Conservation (phyloP, 106 monocot species). For the Allium fistulosum region DNA sequence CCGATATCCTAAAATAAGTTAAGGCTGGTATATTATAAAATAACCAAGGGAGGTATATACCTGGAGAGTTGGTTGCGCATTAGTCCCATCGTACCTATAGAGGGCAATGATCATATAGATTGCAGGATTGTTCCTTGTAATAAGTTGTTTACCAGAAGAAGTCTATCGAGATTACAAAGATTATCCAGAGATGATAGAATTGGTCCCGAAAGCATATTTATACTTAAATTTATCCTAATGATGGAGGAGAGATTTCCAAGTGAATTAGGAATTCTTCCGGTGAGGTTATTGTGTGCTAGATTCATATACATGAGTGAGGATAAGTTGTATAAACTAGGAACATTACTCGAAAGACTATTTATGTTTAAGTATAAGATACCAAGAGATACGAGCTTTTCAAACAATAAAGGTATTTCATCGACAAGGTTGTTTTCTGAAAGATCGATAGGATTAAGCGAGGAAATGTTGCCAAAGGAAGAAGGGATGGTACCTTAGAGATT, state of each 20-base stretch:
- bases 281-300: constrained; percentile 7
- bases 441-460: constrained; percentile 2
- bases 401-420: background rate
- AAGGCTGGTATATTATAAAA: too few species aligned
- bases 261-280: constrained; percentile 4
- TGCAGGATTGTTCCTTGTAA: constrained; percentile 7
- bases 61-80: constrained; percentile 2
- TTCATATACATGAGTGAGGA: constrained; percentile 3
- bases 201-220: constrained; percentile 7
- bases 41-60: background rate
- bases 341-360: constrained; percentile 12
- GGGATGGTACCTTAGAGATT: constrained; percentile 17
- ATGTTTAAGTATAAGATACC: background rate
- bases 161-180: constrained; percentile 1
- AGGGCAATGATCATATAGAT: background rate
- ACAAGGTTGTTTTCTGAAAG: constrained; percentile 15
- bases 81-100: background rate
- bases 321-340: constrained; percentile 20
- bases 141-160: background rate
- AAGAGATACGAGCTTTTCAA: background rate
- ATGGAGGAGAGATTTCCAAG: constrained; percentile 7
- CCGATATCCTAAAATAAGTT: too few species aligned
- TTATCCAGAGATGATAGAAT: constrained; percentile 19
- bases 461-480: constrained; percentile 9
- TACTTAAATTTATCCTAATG: background rate